Conservation (phyloP, 1,284 basidiomycete species). For the Pterulicium gracile region DNA sequence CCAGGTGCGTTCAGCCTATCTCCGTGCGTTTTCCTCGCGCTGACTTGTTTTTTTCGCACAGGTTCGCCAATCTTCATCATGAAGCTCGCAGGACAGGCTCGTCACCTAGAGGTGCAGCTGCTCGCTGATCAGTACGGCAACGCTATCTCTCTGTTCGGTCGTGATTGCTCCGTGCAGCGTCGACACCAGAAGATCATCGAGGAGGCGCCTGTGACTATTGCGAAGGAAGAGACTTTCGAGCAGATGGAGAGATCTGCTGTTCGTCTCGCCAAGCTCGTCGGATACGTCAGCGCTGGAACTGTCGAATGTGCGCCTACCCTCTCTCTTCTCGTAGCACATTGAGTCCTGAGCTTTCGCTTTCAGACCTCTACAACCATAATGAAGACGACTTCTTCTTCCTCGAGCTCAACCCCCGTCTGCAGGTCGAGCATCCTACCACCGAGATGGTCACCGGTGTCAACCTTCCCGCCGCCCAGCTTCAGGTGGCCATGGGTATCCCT, state of each 20-base stretch:
- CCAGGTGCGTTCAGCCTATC: slow-evolving; percentile 52
- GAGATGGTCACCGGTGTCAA: slow-evolving; percentile 99
- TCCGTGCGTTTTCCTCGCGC: slow-evolving; percentile 9
- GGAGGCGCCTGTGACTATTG: slow-evolving; percentile 98
- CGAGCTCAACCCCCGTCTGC: slow-evolving; percentile 98
- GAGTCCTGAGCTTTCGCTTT: too few relatives aligned
- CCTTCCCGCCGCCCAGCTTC: slow-evolving; percentile 94
- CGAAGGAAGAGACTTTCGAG: slow-evolving; percentile 82
- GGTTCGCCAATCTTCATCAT: slow-evolving; percentile 99
- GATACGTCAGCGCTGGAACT: slow-evolving; percentile 98
- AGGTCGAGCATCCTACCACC: slow-evolving; percentile 99
- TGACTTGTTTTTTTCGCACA: slow-evolving; percentile 23
- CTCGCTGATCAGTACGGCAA: slow-evolving; percentile 99
- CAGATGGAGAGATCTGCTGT: slow-evolving; percentile 99
- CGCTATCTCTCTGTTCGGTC: slow-evolving; percentile 97
- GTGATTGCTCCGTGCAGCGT: slow-evolving; percentile 98
- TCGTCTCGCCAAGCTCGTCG: slow-evolving; percentile 93
- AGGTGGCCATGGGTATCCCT: slow-evolving; percentile 98
- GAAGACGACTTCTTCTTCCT: slow-evolving; percentile 97
- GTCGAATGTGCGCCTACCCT: slow-evolving; percentile 77
- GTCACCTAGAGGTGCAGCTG: slow-evolving; percentile 97
- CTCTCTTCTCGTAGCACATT: slow-evolving; percentile 8
- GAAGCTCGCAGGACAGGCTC: slow-evolving; percentile 97
- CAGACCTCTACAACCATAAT: slow-evolving; percentile 90
- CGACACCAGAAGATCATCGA: slow-evolving; percentile 99